Base-by-base conservation (phyloP, 148 eudicot species). In the Euryodendron excelsum region DNA sequence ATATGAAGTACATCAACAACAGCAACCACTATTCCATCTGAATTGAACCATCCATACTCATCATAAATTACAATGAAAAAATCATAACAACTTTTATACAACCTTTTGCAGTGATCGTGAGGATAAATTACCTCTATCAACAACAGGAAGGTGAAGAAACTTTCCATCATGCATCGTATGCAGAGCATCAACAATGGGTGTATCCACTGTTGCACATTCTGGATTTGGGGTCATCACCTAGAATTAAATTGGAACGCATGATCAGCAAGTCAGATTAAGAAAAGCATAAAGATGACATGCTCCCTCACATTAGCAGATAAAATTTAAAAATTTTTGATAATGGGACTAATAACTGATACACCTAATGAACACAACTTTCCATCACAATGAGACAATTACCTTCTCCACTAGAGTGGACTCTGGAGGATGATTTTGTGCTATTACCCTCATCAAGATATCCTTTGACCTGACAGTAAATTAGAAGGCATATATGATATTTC, bases 201-300 rank as follows among this genome's bases (percentile, higher is more conserved):
- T 90, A 85, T 93, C 99, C 72, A 90, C 88, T 17, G 97, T 88
- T 47, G 89, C 99, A 85, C 98, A 93, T 85, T 93, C 98, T 52
- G 99, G 99, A 84, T 96, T 96, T 66, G 98, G 98, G 60, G 99
- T 96, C 98, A 96, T 96, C 78, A 93, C 92, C 99, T 96, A 82
- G 62, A 86, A 47, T 84, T 71, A 23, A 27, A 48, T 33, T n/a
- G 21, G 31, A 27, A 73, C 65, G n/a, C 64, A 82, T 55, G 45
- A 47, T 41, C 45, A 41, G n/a, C n/a, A n/a, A n/a, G 45, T 21
- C 47, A 44, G 13, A 44, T 59, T 25, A 62, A 0, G 71, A 13
- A 77, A 25, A 50, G n/a, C 45, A 25, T 30, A 48, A 13, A 31
- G 6, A 47, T 47, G 20, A 18, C 5, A 62, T 30, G 69, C 23